Evolutionary conservation across 805 yeast genomes (phyloP), one percentile per base, ranked within the genome.

Genomic region (Metschnikowia corniflorae): DNA sequence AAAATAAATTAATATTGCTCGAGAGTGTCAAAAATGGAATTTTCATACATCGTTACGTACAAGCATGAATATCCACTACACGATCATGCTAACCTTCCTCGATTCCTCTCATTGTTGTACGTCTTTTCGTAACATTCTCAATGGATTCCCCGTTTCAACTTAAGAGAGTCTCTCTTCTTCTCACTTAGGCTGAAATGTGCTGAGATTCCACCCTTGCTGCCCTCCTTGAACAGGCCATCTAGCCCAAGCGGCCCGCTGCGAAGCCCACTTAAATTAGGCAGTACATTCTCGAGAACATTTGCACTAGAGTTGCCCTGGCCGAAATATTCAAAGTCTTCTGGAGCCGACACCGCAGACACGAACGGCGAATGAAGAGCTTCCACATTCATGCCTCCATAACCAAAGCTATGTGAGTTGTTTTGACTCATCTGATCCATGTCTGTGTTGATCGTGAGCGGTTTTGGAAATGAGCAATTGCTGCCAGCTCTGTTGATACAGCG

Each of bases 81-180:
- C 10, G 10, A 20, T 20, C 23, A 20, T 7, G 23, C 10, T 10
- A 20, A 7, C 10, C 23, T 20, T 20, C 23, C n/a, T n/a, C n/a
- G n/a, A n/a, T n/a, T n/a, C 3, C n/a, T 21, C 24, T 21, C 5
- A 21, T 21, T 21, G 24, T n/a, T 10, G 12, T 21, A 10, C n/a
- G 12, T 27, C 3, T 17, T n/a, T 29, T 14, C 13, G 8, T 29
- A 18, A 12, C 7, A 18, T 26, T 10, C 3, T 34, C 52, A 68
- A 46, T 59, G 70, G 19, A 68, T 68, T 21, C 73, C 73, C 53
- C 73, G 55, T 38, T 68, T 68, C 51, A 68, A 47, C 43, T 66
- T 68, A 44, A 68, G 58, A 17, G 70, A 63, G 31, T 68, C 73
- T 42, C 73, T 54, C 53, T 68, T 68, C 55, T 66, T 68, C 37